A percentile compares a stretch with the other conserved stretches of the same genome.
Evolutionary conservation across 306 rosid species (phyloP).

Genomic region (Lathyrus oleraceus): DNA sequence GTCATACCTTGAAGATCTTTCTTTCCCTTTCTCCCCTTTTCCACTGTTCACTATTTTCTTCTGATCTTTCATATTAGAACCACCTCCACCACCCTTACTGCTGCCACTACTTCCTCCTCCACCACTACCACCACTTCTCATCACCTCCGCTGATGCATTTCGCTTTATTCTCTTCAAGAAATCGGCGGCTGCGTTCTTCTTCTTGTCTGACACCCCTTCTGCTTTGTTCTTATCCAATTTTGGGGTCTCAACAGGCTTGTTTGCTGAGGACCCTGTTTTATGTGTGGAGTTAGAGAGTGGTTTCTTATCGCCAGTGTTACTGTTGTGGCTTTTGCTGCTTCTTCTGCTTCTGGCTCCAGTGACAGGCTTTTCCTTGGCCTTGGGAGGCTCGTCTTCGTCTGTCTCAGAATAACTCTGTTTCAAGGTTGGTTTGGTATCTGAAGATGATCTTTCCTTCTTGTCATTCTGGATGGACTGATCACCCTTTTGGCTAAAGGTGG

Average conservation of each 20-base stretch:
- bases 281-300: slow-evolving; percentile 32
- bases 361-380: slow-evolving; percentile 60
- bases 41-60: slow-evolving; percentile 47
- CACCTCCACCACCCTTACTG: slow-evolving; percentile 39
- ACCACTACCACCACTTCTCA: slow-evolving; percentile 30
- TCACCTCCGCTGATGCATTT: slow-evolving; percentile 44
- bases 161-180: slow-evolving; percentile 86
- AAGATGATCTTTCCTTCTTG: slow-evolving; percentile 46
- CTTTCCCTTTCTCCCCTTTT: slow-evolving; percentile 58
- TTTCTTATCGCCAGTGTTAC: slow-evolving; percentile 47
- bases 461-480: slow-evolving; percentile 44
- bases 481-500: slow-evolving; percentile 45
- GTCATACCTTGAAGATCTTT: slow-evolving; percentile 46
- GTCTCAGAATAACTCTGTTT: slow-evolving; percentile 42
- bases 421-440: slow-evolving; percentile 48
- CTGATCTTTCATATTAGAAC: slow-evolving; percentile 47
- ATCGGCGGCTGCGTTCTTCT: slow-evolving; percentile 71
- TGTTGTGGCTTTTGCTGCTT: slow-evolving; percentile 48
- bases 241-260: slow-evolving; percentile 40
- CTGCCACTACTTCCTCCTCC: slow-evolving; percentile 38
- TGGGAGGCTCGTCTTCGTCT: slow-evolving; percentile 51
- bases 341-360: slow-evolving; percentile 79
- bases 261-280: slow-evolving; percentile 40
- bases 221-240: slow-evolving; percentile 56
- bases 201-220: slow-evolving; percentile 53